Evolutionary conservation across 208 protist genomes (phyloP), one percentile per base, ranked within the genome.

Genomic region (Trypanosoma congolense): DNA sequence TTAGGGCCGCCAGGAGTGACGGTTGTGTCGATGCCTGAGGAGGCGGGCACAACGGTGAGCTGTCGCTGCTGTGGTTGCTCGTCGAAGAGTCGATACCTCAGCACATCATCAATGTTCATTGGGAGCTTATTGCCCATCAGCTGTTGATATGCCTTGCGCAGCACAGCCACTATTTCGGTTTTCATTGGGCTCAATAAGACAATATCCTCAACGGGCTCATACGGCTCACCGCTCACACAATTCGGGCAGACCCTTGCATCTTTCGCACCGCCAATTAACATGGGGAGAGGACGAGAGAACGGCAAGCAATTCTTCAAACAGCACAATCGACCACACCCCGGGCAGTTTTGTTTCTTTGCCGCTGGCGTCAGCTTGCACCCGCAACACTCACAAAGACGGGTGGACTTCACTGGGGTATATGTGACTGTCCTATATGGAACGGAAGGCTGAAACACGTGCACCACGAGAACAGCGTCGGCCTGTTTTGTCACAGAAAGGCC

Each of bases 181-280:
- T 78, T 83, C 70, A 73, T 66, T 1, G 55, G 53, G 0, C 68
- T 88, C 16, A 75, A 47, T 28, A 93, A 47, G 33, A 93, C 73
- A 12, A 90, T 28, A 56, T 93, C 86, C 53, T 87, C 77, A 19
- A 83, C 56, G 16, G 75, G 51, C 56, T 90, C 80, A 31, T 73
- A 60, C 21, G 83, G 77, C 45, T 88, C 78, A 5, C 58, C 68
- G 0, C 59, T 30, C 24, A 83, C 70, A 48, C 86, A 87, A n/a
- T 43, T 61, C 4, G 62, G 70, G 50, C 82, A 90, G 8, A 90
- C 79, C 24, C 42, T 36, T 30, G 74, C 63, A 2, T 63, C 53
- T 21, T 56, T 49, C 3, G 36, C 42, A 26, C 60, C 49, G 29
- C 56, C 60, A 22, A 68, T 45, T 2, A 88, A 62, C 3, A 66